phyloP scores from a whole-genome alignment of 192 early-diverging fungal species.

The Phlyctochytrium planicorne region DNA sequence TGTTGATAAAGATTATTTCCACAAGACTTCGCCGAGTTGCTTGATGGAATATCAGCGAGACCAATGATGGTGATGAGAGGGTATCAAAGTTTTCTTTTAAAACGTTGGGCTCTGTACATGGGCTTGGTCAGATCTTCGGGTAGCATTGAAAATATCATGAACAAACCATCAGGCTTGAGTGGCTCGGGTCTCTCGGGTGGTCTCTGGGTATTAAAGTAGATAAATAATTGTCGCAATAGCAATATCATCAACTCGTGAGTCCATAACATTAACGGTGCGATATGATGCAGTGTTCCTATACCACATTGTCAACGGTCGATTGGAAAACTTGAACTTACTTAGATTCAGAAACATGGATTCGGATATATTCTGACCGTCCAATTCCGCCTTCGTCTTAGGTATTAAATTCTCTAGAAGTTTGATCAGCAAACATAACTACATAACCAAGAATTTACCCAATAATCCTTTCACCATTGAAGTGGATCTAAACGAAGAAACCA shows the following conservation, averaged over 20 bases:
- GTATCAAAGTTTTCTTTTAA: slow-evolving; percentile 1
- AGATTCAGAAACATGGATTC: not conserved
- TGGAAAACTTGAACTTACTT: not conserved
- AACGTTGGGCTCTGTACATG: too few relatives aligned
- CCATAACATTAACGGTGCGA: not conserved
- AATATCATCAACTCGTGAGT: not conserved
- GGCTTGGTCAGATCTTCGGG: not conserved
- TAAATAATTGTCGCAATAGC: not conserved
- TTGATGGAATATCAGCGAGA: not conserved
- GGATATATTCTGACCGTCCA: not conserved
- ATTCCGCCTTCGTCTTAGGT: not conserved
- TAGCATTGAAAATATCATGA: not conserved
- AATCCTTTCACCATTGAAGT: not conserved
- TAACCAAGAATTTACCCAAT: not conserved
- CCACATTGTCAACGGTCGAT: not conserved
- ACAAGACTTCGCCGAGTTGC: not conserved
- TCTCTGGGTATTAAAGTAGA: not conserved
- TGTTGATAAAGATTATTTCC: not conserved
- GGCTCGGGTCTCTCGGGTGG: not conserved
- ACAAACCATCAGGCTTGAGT: not conserved
- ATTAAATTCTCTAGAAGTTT: not conserved
- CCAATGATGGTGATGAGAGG: not conserved
- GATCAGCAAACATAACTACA: not conserved
- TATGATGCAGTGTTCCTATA: not conserved
- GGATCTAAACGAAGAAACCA: slow-evolving; percentile 1